Percentiles rank a stretch among this genome's conserved stretches.
Conservation (phyloP, 805 yeast species). For the Ogataea minuta region DNA sequence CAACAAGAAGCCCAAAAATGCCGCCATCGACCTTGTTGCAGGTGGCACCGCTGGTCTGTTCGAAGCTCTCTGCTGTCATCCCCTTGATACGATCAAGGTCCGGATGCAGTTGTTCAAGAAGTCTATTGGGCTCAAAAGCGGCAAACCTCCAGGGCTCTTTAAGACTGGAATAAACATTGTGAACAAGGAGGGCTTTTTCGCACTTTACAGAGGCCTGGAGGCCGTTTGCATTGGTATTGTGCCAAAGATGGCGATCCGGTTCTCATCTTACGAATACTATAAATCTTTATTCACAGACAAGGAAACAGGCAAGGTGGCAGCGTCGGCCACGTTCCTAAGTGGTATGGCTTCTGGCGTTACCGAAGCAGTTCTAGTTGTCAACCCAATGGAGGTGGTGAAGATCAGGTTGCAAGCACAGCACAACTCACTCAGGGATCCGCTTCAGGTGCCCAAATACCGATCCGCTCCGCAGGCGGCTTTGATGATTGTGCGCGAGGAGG, state of each 20-base stretch:
- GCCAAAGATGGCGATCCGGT: conserved; percentile 97
- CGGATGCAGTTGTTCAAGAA: conserved; percentile 90
- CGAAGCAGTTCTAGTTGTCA: conserved; percentile 91
- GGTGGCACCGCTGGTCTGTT: conserved; percentile 98
- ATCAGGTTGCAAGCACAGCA: conserved; percentile 96
- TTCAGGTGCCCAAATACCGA: conserved; percentile 74
- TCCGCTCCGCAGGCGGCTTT: conserved; percentile 90
- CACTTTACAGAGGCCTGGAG: conserved; percentile 92
- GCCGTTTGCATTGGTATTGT: conserved; percentile 97
- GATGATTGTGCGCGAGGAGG: conserved; percentile 86
- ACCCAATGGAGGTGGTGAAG: conserved; percentile 97
- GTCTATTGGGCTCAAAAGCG: conserved; percentile 44
- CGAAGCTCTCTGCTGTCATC: conserved; percentile 97
- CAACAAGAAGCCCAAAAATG: conserved; percentile 32
- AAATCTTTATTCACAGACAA: conserved; percentile 62
- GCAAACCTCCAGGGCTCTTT: conserved; percentile 81
- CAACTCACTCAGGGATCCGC: conserved; percentile 83
- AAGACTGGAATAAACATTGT: conserved; percentile 78
- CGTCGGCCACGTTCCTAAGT: conserved; percentile 77
- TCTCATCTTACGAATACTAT: conserved; percentile 89
- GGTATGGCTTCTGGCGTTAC: conserved; percentile 98
- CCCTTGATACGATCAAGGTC: conserved; percentile 96
- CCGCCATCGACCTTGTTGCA: conserved; percentile 71
- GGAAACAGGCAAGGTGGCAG: conserved; percentile 62
- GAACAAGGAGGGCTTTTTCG: conserved; percentile 75